Conservation (phyloP, 225 moss, liverwort and hornwort species). For the Antitrichia curtipendula region DNA sequence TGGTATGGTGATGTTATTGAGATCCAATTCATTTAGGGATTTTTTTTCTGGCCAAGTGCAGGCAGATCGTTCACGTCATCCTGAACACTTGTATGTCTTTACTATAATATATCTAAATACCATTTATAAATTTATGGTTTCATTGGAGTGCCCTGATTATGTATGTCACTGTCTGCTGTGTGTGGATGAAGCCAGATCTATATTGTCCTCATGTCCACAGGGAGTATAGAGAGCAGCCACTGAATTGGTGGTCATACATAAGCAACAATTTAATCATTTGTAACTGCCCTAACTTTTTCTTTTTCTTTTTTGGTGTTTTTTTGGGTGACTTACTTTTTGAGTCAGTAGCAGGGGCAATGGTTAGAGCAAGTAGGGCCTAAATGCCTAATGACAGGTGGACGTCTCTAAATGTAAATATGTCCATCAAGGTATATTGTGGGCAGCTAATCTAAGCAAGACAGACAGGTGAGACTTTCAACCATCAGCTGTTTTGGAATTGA, state of each 20-base stretch:
- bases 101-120: neutral
- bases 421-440: neutral
- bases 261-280: neutral
- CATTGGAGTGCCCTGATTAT: neutral
- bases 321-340: too few relatives aligned
- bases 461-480: neutral
- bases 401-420: neutral
- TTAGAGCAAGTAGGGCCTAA: neutral
- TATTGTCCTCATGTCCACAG: neutral
- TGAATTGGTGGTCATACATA: neutral
- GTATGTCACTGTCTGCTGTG: neutral
- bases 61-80: neutral
- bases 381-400: neutral
- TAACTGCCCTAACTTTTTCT: too few relatives aligned
- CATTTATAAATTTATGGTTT: neutral
- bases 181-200: neutral
- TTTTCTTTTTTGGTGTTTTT: neutral
- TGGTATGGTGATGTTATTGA: neutral
- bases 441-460: neutral
- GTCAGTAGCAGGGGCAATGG: neutral
- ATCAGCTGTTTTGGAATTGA: neutral
- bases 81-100: conserved; percentile 1
- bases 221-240: neutral
- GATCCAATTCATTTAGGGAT: neutral
- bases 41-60: neutral